Base-by-base conservation (phyloP, 495 filamentous ascomycete species). In the Aspergillus avenaceus region DNA sequence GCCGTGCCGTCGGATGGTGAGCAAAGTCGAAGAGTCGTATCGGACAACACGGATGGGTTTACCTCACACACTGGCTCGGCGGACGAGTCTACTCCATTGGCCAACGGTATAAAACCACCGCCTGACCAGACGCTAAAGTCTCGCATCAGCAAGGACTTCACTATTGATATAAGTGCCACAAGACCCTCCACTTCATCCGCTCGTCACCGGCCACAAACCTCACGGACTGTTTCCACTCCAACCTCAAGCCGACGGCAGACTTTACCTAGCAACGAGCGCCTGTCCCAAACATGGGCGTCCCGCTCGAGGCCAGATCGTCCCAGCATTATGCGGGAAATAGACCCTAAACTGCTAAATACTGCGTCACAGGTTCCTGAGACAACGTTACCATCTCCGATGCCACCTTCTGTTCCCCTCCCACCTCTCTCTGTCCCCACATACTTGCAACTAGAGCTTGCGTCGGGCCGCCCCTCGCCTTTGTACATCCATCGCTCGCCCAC, bases 401-500 rank as follows among this genome's bases (percentile, higher is more conserved):
- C 84, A 24, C 69, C 76, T n/a, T 64, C 79, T 4, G 82, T 95
- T 38, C 91, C 90, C 8, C 70, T 93, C 0, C 91, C 90, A 7
- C 91, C 91, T 4, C 75, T 91, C 63, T 95, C 91, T 0, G 79
- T 97, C 42, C 88, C 89, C 4, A 93, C 90, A 2, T 87, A 93
- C 58, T 75, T 97, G 11, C 88, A 96, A 58, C 81, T 97, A 9
- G 91, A 97, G 60, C 75, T 97, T 21, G 85, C 91, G 1, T 87
- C 86, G 2, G 80, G 87, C 36, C 76, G 83, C 23, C 91, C 91
- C 3, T 93, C 89, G 38, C 89, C 90, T 2, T 67, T 95, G 45
- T 97, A 95, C 58, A 95, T 97, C 40, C 84, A 95, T 61, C 84
- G 86, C 49, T 82, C 88, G 2, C 61, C 70, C 9, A 77, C 84